phyloP scores from a whole-genome alignment of 75 land plant species.

The Isoetes taiwanensis region DNA sequence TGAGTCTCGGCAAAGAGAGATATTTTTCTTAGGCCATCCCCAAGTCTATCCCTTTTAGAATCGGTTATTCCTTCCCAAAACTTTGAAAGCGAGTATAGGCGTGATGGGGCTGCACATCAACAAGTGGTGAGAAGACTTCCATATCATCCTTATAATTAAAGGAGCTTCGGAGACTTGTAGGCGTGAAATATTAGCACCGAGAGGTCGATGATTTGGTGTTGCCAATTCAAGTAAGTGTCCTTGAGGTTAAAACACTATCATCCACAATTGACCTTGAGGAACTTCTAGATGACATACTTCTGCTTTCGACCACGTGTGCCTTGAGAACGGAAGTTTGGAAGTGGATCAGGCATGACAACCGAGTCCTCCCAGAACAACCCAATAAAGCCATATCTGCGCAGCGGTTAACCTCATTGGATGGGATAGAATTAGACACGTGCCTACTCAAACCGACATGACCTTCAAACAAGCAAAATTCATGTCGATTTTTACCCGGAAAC shows the following conservation, averaged over 20 bases:
- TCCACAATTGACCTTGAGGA: too few species aligned
- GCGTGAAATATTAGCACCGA: conserved; percentile 34
- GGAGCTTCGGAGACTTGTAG: conserved; percentile 41
- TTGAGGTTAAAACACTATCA: too few species aligned
- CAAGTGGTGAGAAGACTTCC: conserved; percentile 96
- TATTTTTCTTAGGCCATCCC: conserved; percentile 48
- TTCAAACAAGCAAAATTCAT: too few species aligned
- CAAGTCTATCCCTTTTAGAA: too few species aligned
- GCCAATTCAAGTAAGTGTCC: too few species aligned
- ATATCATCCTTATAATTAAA: conserved; percentile 78
- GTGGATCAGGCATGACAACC: conserved; percentile 90
- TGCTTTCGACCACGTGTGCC: conserved; percentile 34
- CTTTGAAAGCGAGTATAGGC: conserved; percentile 61
- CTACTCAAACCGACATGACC: conserved; percentile 90
- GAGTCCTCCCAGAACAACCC: conserved; percentile 72
- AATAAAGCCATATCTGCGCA: conserved; percentile 69
- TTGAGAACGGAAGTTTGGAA: conserved; percentile 44
- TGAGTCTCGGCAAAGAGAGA: conserved; percentile 25
- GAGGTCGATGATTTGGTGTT: too few species aligned
- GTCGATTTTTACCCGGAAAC: too few species aligned
- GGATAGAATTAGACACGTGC: conserved; percentile 77
- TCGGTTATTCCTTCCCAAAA: conserved; percentile 62
- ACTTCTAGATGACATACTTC: too few species aligned
- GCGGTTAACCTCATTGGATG: conserved; percentile 51
- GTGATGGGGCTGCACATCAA: conserved; percentile 86